phyloP scores from a whole-genome alignment of 192 early-diverging fungal genomes.

The Umbelopsis isabellina region DNA sequence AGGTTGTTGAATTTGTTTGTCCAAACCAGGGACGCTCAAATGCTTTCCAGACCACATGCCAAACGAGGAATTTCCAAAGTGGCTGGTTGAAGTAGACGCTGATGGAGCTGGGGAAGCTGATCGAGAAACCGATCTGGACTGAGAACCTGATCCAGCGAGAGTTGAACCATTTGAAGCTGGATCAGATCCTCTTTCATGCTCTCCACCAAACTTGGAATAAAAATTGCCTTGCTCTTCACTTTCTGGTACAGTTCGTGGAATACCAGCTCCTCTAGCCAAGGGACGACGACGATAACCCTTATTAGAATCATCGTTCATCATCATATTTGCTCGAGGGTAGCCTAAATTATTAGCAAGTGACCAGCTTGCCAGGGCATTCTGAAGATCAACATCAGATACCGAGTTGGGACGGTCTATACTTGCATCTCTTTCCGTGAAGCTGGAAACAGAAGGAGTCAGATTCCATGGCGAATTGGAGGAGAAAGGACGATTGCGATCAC shows the following conservation, averaged over 20 bases:
- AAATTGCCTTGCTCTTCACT: constrained; percentile 23
- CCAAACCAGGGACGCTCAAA: constrained; percentile 41
- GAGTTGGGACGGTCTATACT: constrained; percentile 18
- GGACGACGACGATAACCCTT: constrained; percentile 25
- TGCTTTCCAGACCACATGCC: constrained; percentile 26
- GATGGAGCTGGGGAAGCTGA: neutral
- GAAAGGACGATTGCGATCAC: constrained; percentile 13
- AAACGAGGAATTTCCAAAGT: constrained; percentile 9
- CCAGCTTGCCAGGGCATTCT: constrained; percentile 24
- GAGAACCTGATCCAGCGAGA: constrained; percentile 3
- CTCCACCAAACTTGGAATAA: constrained; percentile 20
- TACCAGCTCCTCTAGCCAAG: constrained; percentile 21
- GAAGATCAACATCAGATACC: constrained; percentile 26
- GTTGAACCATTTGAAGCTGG: neutral
- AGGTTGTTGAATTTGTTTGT: constrained; percentile 39
- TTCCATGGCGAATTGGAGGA: constrained; percentile 23
- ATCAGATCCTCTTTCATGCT: constrained; percentile 2
- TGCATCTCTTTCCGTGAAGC: constrained; percentile 23
- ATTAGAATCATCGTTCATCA: constrained; percentile 25
- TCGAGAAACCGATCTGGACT: constrained; percentile 10
- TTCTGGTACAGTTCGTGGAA: constrained; percentile 27
- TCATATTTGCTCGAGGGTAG: constrained; percentile 4
- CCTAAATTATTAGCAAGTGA: constrained; percentile 15
- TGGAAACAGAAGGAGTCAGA: constrained; percentile 23
- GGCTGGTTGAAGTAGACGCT: neutral